phyloP scores from a whole-genome alignment of 257 asterid genomes.

The Solanum boliviense region DNA sequence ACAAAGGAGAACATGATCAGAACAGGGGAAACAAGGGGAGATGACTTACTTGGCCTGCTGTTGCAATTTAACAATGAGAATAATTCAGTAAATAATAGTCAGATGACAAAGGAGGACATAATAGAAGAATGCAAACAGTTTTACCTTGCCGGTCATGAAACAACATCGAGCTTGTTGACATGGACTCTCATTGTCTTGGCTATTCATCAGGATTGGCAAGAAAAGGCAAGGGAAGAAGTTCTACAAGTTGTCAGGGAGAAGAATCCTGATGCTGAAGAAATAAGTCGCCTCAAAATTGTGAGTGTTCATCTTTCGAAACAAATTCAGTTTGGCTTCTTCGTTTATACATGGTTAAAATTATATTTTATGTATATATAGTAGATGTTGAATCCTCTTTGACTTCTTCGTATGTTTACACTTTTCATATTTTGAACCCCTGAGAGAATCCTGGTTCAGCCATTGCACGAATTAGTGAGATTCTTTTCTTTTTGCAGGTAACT shows the following conservation, averaged over 20 bases:
- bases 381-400: background rate
- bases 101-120: constrained; percentile 41
- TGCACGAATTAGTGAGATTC: background rate
- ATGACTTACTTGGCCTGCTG: constrained; percentile 28
- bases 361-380: background rate
- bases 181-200: constrained; percentile 43
- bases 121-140: constrained; percentile 48
- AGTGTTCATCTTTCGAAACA: background rate
- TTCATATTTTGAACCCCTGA: background rate
- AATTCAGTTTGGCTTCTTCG: background rate
- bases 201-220: constrained; percentile 49
- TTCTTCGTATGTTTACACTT: background rate
- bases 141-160: constrained; percentile 47
- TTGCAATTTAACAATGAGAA: constrained; percentile 23
- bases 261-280: constrained; percentile 24
- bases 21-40: constrained; percentile 11
- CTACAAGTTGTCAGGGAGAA: constrained; percentile 14
- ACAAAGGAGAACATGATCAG: constrained; percentile 17
- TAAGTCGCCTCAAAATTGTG: constrained; percentile 41
- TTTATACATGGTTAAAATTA: background rate
- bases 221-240: constrained; percentile 45
- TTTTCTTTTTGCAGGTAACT: constrained; percentile 18
- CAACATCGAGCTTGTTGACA: constrained; percentile 37
- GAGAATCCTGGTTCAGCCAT: background rate
- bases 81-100: background rate